Conservation (phyloP, 2,329 filamentous ascomycete species). For the Dendryphion nanum region DNA sequence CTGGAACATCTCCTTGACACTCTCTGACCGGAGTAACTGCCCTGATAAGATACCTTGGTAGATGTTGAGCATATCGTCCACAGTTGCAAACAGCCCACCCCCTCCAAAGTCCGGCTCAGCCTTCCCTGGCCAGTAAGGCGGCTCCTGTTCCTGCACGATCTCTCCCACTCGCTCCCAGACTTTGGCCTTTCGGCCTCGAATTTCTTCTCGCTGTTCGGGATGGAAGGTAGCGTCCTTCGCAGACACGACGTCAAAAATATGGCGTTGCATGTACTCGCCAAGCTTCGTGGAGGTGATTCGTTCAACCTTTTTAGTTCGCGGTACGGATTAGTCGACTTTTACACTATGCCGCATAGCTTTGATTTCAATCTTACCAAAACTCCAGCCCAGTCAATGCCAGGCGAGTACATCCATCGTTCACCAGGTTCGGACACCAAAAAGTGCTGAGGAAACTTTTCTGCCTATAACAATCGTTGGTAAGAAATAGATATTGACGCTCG, state of each 20-base stretch:
- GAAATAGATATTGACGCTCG: background rate
- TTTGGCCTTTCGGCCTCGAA: too few relatives aligned
- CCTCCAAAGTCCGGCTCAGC: too few relatives aligned
- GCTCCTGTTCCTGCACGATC: too few relatives aligned
- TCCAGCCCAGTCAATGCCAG: constrained; percentile 44
- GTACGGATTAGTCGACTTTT: background rate
- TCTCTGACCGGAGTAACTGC: too few relatives aligned
- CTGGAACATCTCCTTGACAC: too few relatives aligned
- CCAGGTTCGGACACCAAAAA: constrained; percentile 63
- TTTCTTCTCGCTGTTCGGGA: background rate
- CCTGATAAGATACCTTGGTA: too few relatives aligned
- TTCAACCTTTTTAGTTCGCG: background rate
- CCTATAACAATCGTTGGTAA: constrained; percentile 8
- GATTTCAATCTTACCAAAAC: background rate
- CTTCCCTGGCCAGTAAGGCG: too few relatives aligned
- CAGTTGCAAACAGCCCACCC: too few relatives aligned
- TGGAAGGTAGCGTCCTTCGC: background rate
- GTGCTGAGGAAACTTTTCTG: constrained; percentile 51
- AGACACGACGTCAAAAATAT: background rate
- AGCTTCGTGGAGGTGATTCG: background rate
- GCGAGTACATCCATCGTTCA: constrained; percentile 56
- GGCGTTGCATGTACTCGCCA: background rate
- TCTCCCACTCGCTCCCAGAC: too few relatives aligned
- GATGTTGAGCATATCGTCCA: too few relatives aligned
- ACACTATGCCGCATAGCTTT: background rate